Evolutionary conservation across 192 early-diverging fungal genomes (phyloP).

Genomic region (Coemansia sp.): DNA sequence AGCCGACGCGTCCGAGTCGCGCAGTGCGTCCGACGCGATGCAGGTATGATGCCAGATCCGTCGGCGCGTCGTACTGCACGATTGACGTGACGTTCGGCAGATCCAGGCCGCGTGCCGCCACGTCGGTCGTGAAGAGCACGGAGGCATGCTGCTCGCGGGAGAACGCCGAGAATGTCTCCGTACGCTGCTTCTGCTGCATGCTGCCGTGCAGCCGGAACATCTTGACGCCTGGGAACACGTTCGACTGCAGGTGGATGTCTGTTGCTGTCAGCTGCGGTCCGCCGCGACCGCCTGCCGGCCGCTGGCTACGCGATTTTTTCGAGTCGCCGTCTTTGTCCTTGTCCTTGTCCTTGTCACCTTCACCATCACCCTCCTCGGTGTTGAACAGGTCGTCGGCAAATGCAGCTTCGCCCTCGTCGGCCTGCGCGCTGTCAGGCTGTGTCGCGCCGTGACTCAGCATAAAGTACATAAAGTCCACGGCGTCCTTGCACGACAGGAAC

Average conservation of each 20-base stretch:
- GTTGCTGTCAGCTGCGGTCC: constrained; percentile 34
- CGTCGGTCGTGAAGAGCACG: constrained; percentile 93
- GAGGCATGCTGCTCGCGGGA: constrained; percentile 56
- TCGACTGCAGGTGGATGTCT: constrained; percentile 44
- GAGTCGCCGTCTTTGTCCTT: constrained; percentile 25
- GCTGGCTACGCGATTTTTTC: constrained; percentile 9
- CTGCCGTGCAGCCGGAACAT: constrained; percentile 90
- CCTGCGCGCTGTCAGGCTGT: constrained; percentile 37
- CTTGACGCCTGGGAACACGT: constrained; percentile 63
- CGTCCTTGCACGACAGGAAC: constrained; percentile 90
- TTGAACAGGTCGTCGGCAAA: constrained; percentile 54
- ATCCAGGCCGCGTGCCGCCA: constrained; percentile 97
- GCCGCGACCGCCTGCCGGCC: constrained; percentile 4
- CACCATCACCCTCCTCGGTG: constrained; percentile 18
- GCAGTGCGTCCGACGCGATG: constrained; percentile 98
- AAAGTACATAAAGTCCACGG: constrained; percentile 94
- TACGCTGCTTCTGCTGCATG: constrained; percentile 76
- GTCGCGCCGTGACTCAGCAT: constrained; percentile 63
- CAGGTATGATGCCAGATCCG: constrained; percentile 92
- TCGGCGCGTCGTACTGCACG: constrained; percentile 95
- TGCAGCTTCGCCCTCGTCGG: constrained; percentile 40
- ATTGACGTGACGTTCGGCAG: constrained; percentile 88
- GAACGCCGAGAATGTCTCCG: constrained; percentile 73
- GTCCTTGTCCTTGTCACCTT: constrained; percentile 8
- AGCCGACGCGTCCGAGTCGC: constrained; percentile 84